Base-by-base conservation (phyloP, 352 stramenopile species). In the Phytophthora pinifolia region DNA sequence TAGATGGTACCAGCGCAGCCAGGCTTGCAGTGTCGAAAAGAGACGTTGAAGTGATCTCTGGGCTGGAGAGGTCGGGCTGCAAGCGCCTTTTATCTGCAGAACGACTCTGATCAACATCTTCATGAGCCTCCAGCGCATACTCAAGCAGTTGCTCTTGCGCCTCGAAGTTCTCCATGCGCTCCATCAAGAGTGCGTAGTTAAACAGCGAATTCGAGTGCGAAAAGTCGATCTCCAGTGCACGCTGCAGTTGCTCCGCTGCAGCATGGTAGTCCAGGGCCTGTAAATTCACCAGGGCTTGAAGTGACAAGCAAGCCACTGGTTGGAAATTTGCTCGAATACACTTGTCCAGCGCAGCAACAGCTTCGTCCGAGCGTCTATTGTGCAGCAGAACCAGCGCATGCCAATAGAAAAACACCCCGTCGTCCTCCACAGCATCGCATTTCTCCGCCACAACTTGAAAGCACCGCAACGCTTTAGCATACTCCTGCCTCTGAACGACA, bases 161-260 rank as follows among this genome's bases (percentile, higher is more conserved):
- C 2, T 72, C 58, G 27, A 55, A 63, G 39, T 78, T 82, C 9
- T 36, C 46, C 67, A 89, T 79, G 0, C 36, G 43, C 12, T 73
- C 65, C 37, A 94, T 71, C 31, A 92, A 64, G 31, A 86, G 46
- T 0, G 79, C 74, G 39, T 91, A 89, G 55, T 94, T 89, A 44
- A 85, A 83, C 38, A 93, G 62, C 9, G 79, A 70, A 9, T 50
- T 42, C 0, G 63, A 63, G n/a, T 86, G 58, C 9, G 59, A 59
- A 44, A 70, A 67, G 10, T 91, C 73, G 15, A 92, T 65, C 33
- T 80, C 73, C 30, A 94, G 46, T n/a, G 69, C 59, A 5, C 78
- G 70, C 47, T 87, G 69, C 44, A 94, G 59, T 9, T 74, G 53
- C 30, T 71, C 54, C 0, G 70, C 59, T 1, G 79, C 78, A 14